These are phyloP conservation scores for Calvatia gigantea DNA, from an alignment of 768 basidiomycete species.

Conservation along the genomic window DNA sequence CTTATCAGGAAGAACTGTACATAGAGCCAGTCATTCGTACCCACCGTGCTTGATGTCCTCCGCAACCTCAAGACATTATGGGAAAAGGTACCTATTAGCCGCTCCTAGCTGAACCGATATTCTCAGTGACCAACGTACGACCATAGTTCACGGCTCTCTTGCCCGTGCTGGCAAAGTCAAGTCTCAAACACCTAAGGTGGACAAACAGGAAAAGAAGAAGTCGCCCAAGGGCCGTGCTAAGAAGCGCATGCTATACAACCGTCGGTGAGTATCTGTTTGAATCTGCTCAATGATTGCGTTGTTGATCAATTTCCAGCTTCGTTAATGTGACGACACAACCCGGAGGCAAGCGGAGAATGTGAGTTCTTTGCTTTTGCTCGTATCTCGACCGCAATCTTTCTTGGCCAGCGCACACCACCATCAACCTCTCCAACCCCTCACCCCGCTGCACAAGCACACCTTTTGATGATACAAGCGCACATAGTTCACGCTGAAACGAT, in stretches of 20 bases:
- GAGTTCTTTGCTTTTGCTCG: constrained; percentile 42
- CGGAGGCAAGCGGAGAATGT: constrained; percentile 96
- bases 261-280: constrained; percentile 54
- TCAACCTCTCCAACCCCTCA: background rate
- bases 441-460: constrained; percentile 8
- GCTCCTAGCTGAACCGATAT: constrained; percentile 13
- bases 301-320: constrained; percentile 48
- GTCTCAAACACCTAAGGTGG: constrained; percentile 97
- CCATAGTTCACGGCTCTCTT: constrained; percentile 94
- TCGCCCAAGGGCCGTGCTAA: constrained; percentile 95
- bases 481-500: constrained; percentile 98
- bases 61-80: constrained; percentile 65
- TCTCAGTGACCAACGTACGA: background rate
- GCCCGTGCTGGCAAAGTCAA: constrained; percentile 99
- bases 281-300: background rate
- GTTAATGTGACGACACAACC: constrained; percentile 90
- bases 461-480: constrained; percentile 59
- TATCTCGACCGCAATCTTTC: constrained; percentile 10
- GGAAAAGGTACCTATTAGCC: constrained; percentile 54
- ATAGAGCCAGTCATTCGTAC: constrained; percentile 29
- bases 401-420: background rate
- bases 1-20: constrained; percentile 38
- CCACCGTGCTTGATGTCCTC: constrained; percentile 30
- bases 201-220: constrained; percentile 99
- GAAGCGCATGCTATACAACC: constrained; percentile 93